These are phyloP conservation scores for Gynochthodes officinalis DNA, from an alignment of 257 asterid genomes.

Conservation along the genomic window DNA sequence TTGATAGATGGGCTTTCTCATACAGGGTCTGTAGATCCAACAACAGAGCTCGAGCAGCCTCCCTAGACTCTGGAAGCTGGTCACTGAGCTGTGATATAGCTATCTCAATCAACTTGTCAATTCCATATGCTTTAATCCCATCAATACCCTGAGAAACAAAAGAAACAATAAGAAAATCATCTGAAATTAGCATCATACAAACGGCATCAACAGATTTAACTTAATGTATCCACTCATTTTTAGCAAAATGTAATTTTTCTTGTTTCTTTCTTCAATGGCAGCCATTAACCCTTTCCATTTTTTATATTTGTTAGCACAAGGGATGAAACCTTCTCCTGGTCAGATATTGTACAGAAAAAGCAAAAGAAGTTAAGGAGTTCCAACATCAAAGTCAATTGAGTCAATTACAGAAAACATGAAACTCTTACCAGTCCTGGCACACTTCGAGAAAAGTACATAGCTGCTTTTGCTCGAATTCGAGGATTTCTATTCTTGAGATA, in stretches of 20 bases:
- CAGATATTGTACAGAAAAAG: not conserved
- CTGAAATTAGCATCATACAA: not conserved
- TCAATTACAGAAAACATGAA: slow-evolving; percentile 5
- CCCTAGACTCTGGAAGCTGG: slow-evolving; percentile 91
- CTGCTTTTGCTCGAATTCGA: slow-evolving; percentile 89
- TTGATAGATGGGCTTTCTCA: slow-evolving; percentile 40
- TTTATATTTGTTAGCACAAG: not conserved
- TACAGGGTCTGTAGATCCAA: slow-evolving; percentile 65
- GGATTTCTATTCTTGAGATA: slow-evolving; percentile 79
- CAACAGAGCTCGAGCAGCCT: slow-evolving; percentile 79
- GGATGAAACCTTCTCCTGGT: not conserved
- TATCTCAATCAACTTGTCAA: slow-evolving; percentile 73
- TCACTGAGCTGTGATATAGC: slow-evolving; percentile 87
- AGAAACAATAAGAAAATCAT: not conserved
- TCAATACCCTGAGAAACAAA: slow-evolving; percentile 65
- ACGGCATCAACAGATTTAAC: not conserved
- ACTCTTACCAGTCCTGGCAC: slow-evolving; percentile 65
- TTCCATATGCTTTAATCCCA: slow-evolving; percentile 66
- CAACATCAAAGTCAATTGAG: not conserved
- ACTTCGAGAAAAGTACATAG: slow-evolving; percentile 67
- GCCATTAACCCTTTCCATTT: not conserved
- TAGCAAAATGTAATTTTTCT: not conserved
- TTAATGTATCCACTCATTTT: not conserved
- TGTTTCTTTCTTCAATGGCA: not conserved
- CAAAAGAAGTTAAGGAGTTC: not conserved